phyloP scores from a whole-genome alignment of 257 asterid genomes.

The Orobanche coerulescens region DNA sequence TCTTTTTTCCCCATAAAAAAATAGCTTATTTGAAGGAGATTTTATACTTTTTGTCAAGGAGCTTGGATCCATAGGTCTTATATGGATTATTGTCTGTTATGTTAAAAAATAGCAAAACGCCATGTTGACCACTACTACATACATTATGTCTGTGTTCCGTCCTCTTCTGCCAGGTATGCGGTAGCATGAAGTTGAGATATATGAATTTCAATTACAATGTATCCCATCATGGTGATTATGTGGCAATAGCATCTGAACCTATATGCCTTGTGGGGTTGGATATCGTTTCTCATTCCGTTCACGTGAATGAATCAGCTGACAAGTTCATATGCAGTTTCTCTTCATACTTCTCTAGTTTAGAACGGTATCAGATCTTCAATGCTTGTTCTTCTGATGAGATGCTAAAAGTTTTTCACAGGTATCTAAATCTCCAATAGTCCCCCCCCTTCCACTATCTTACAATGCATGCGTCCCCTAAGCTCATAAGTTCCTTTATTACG shows the following conservation, averaged over 20 bases:
- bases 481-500: background rate
- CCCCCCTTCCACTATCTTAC: background rate
- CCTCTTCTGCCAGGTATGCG: slow-evolving; percentile 38
- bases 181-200: slow-evolving; percentile 27
- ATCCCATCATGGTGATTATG: slow-evolving; percentile 91
- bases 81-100: slow-evolving; percentile 4
- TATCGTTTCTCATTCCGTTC: slow-evolving; percentile 51
- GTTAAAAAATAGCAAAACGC: background rate
- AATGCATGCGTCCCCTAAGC: background rate
- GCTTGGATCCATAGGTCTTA: background rate
- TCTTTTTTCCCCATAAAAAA: no score
- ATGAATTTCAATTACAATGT: slow-evolving; percentile 77
- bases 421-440: background rate
- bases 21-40: background rate
- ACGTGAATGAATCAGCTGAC: slow-evolving; percentile 53
- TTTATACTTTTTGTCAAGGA: background rate
- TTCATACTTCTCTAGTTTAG: slow-evolving; percentile 57
- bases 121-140: background rate
- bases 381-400: slow-evolving; percentile 48
- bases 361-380: slow-evolving; percentile 51
- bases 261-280: slow-evolving; percentile 84
- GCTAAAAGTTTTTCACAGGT: slow-evolving; percentile 66
- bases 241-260: slow-evolving; percentile 93
- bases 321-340: slow-evolving; percentile 54
- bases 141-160: background rate